phyloP scores from a whole-genome alignment of 2,329 filamentous ascomycete species.

The Incumbomyces lentus region DNA sequence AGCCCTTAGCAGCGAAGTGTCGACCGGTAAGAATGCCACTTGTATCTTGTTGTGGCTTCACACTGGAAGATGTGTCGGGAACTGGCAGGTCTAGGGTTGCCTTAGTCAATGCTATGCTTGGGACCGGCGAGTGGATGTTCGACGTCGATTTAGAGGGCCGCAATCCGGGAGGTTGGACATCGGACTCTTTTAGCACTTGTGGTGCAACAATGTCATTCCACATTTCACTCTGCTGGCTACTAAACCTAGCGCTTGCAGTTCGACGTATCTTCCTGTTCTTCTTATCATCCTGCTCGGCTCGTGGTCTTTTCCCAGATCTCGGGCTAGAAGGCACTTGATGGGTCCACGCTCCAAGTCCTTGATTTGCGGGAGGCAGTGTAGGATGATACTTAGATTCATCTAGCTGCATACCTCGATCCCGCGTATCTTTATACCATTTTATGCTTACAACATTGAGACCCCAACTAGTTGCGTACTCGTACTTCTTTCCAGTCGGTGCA shows the following conservation, averaged over 20 bases:
- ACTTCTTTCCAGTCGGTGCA: constrained; percentile 76
- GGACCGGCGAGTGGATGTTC: background rate
- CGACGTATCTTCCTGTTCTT: constrained; percentile 73
- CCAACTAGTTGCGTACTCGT: constrained; percentile 77
- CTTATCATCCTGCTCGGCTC: constrained; percentile 42
- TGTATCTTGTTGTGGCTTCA: background rate
- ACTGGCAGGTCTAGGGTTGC: background rate
- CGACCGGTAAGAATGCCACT: constrained; percentile 4
- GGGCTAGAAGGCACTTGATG: constrained; percentile 39
- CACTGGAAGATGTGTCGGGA: too few species aligned
- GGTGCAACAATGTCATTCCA: constrained; percentile 76
- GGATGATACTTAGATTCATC: constrained; percentile 82
- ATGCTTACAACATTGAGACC: constrained; percentile 65
- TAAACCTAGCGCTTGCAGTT: constrained; percentile 74
- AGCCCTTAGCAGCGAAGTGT: background rate
- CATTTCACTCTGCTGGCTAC: constrained; percentile 67
- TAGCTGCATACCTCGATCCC: constrained; percentile 78
- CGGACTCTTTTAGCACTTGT: background rate
- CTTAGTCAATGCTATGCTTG: background rate
- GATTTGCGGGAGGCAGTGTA: constrained; percentile 54
- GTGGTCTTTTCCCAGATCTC: constrained; percentile 48
- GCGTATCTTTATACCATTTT: constrained; percentile 76
- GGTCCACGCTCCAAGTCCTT: constrained; percentile 69
- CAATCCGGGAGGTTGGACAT: constrained; percentile 18
- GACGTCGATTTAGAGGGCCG: constrained; percentile 22